These are phyloP conservation scores for Flammula alnicola DNA, from an alignment of 1,284 basidiomycete genomes.

Conservation along the genomic window DNA sequence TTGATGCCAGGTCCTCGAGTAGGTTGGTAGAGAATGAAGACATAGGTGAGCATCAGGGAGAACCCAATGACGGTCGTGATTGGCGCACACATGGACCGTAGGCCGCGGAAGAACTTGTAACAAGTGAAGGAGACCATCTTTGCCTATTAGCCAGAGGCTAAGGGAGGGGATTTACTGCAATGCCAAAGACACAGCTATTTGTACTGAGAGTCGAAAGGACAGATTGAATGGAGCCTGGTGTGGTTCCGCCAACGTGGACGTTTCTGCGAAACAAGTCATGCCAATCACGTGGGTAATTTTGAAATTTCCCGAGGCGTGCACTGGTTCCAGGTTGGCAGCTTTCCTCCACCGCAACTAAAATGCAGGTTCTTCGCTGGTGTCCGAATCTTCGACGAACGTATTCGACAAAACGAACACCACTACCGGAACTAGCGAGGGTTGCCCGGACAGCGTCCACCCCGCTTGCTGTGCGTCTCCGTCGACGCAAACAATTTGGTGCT, in stretches of 20 bases:
- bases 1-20: conserved; percentile 69
- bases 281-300: conserved; percentile 6
- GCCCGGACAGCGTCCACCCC: conserved; percentile 73
- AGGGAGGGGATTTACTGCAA: conserved; percentile 7
- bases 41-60: conserved; percentile 70
- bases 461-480: conserved; percentile 71
- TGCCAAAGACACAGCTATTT: conserved; percentile 1
- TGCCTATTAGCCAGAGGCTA: conserved; percentile 20
- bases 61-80: conserved; percentile 66
- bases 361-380: conserved; percentile 31
- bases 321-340: conserved; percentile 12
- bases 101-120: conserved; percentile 36
- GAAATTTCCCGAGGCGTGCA: conserved; percentile 24
- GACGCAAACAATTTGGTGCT: conserved; percentile 52
- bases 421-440: conserved; percentile 48
- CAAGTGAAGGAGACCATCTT: conserved; percentile 26
- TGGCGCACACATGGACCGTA: conserved; percentile 57
- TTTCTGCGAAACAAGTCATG: background rate
- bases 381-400: conserved; percentile 41
- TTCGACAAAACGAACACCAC: conserved; percentile 42
- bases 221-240: background rate
- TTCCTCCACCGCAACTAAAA: conserved; percentile 15
- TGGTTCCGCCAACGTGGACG: conserved; percentile 6
- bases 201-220: conserved; percentile 2
- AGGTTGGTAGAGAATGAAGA: conserved; percentile 80